A percentile compares a stretch with the other conserved stretches of the same genome.
Conservation (phyloP, 2,329 filamentous ascomycete genomes). For the Lachnellula willkommii region DNA sequence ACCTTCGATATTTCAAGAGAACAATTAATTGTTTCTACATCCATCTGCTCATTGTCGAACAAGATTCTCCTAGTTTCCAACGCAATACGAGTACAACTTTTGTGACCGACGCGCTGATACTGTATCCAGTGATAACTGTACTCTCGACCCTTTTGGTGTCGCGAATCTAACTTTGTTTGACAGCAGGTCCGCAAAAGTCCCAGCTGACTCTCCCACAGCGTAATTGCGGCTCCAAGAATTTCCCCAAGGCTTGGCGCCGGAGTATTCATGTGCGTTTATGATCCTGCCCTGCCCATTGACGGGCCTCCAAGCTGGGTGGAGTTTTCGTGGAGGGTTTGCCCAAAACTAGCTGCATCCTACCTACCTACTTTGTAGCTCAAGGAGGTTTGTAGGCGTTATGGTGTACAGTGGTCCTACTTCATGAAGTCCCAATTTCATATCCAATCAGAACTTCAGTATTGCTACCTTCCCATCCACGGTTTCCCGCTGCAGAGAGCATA, state of each 20-base stretch:
- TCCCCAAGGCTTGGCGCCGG: not conserved
- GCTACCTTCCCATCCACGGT: constrained; percentile 88
- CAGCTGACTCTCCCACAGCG: too few species aligned
- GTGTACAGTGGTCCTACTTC: not conserved
- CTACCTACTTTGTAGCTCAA: too few species aligned
- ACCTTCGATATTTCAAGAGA: not conserved
- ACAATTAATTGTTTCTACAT: not conserved
- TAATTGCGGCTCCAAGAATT: too few species aligned
- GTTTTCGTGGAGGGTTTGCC: not conserved
- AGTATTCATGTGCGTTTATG: not conserved
- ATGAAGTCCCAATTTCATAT: constrained; percentile 66
- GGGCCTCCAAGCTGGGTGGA: not conserved
- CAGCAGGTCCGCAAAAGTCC: not conserved
- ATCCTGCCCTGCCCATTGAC: not conserved
- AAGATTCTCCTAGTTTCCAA: not conserved
- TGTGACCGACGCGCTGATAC: not conserved
- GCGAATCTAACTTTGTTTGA: not conserved
- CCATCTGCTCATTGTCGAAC: not conserved
- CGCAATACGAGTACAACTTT: not conserved
- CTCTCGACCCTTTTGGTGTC: not conserved
- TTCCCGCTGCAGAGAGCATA: constrained; percentile 88
- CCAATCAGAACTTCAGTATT: constrained; percentile 87
- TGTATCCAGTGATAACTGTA: not conserved
- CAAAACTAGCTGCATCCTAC: too few species aligned
- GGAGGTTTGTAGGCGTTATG: not conserved